Conservation (phyloP, 257 asterid genomes). For the Lithospermum erythrorhizon region DNA sequence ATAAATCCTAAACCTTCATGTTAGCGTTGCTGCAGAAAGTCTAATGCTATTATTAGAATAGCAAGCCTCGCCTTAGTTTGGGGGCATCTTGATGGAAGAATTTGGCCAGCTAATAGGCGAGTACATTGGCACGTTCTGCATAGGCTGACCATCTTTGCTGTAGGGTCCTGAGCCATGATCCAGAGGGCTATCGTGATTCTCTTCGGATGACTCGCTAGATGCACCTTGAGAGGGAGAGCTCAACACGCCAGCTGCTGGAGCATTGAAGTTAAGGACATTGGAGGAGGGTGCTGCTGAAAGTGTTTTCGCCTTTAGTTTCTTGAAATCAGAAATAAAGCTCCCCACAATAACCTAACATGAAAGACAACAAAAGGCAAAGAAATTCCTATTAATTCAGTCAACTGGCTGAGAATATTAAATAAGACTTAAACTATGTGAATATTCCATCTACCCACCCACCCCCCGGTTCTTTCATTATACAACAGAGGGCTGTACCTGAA, state of each 20-base stretch:
- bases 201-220: conserved; percentile 62
- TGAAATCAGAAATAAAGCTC: conserved; percentile 76
- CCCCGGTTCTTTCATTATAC: not conserved
- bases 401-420: too few species aligned
- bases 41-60: not conserved
- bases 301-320: conserved; percentile 32
- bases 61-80: not conserved
- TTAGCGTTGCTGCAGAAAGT: not conserved
- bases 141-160: conserved; percentile 32
- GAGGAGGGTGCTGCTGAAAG: conserved; percentile 30
- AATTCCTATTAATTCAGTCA: not conserved
- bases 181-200: conserved; percentile 47
- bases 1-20: not conserved
- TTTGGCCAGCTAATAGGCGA: not conserved
- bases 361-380: not conserved
- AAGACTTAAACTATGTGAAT: not conserved
- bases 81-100: not conserved
- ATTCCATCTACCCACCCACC: not conserved
- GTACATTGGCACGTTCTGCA: conserved; percentile 14
- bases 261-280: conserved; percentile 47
- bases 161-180: conserved; percentile 27
- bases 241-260: conserved; percentile 23
- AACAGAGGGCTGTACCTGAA: conserved; percentile 41
- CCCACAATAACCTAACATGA: conserved; percentile 61
- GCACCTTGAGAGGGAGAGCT: conserved; percentile 62